phyloP scores from a whole-genome alignment of 2,329 filamentous ascomycete species.

The Bipolaris cookei region DNA sequence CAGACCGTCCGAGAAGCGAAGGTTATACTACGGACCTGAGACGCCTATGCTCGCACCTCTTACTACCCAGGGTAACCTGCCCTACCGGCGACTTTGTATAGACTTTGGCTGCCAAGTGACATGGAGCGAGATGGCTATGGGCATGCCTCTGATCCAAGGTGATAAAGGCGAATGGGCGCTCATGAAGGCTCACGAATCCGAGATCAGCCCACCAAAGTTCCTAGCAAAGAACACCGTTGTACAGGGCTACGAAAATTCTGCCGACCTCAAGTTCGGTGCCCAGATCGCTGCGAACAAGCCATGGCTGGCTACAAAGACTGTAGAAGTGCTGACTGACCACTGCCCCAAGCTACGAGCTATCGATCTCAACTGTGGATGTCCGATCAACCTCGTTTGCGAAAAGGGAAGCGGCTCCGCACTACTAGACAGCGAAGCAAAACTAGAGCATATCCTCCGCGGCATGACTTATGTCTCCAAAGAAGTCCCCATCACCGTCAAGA shows the following conservation, averaged over 20 bases:
- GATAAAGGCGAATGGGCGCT: slow-evolving; percentile 93
- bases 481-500: slow-evolving; percentile 92
- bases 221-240: slow-evolving; percentile 65
- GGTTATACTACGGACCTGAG: slow-evolving; percentile 90
- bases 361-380: slow-evolving; percentile 96
- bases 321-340: slow-evolving; percentile 77
- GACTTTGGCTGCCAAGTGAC: slow-evolving; percentile 90
- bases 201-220: slow-evolving; percentile 74
- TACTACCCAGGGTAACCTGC: slow-evolving; percentile 95
- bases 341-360: slow-evolving; percentile 87
- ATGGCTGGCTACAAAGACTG: slow-evolving; percentile 86
- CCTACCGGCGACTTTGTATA: slow-evolving; percentile 88
- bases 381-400: slow-evolving; percentile 91
- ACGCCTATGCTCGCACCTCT: slow-evolving; percentile 93
- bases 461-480: slow-evolving; percentile 95
- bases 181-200: slow-evolving; percentile 88
- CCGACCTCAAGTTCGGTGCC: slow-evolving; percentile 86
- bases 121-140: slow-evolving; percentile 98
- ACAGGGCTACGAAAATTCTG: slow-evolving; percentile 78
- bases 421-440: slow-evolving; percentile 83
- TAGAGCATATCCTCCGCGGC: slow-evolving; percentile 92
- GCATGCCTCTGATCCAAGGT: slow-evolving; percentile 86
- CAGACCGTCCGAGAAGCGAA: slow-evolving; percentile 89
- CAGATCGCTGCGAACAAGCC: slow-evolving; percentile 94
- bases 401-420: slow-evolving; percentile 88